phyloP scores from a whole-genome alignment of 2,329 filamentous ascomycete species.

The Cryoendolithus antarcticus region DNA sequence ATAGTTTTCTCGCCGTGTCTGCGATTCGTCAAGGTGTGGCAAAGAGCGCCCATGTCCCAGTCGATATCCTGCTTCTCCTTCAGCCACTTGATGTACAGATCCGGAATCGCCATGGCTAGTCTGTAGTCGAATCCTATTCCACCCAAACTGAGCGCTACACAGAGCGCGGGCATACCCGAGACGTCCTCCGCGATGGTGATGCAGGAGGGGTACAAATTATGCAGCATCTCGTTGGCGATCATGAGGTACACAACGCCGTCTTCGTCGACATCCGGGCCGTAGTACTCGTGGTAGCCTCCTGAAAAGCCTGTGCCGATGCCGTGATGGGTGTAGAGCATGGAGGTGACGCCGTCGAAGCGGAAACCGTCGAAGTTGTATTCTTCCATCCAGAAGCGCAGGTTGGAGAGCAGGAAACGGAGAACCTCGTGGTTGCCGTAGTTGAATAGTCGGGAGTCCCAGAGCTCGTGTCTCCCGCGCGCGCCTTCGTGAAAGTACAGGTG shows the following conservation, averaged over 20 bases:
- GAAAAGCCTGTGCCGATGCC: constrained; percentile 98
- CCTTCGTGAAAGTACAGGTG: constrained; percentile 93
- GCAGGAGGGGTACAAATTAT: constrained; percentile 70
- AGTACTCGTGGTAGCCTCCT: constrained; percentile 96
- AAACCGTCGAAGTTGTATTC: constrained; percentile 96
- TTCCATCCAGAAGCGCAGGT: constrained; percentile 97
- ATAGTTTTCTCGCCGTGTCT: constrained; percentile 97
- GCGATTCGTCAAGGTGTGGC: constrained; percentile 80
- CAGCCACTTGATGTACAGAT: constrained; percentile 98
- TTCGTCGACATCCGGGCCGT: constrained; percentile 76
- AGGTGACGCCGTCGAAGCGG: constrained; percentile 94
- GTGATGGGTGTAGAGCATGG: constrained; percentile 93
- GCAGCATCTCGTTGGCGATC: constrained; percentile 91
- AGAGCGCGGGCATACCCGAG: constrained; percentile 96
- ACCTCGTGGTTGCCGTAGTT: constrained; percentile 96
- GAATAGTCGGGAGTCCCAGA: constrained; percentile 94
- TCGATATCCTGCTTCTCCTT: constrained; percentile 85
- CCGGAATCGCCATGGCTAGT: constrained; percentile 92
- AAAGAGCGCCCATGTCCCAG: constrained; percentile 80
- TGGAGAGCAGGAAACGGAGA: constrained; percentile 86
- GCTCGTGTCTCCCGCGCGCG: constrained; percentile 69
- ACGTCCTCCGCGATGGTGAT: constrained; percentile 97
- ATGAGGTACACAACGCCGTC: constrained; percentile 92
- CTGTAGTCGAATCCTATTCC: constrained; percentile 96
- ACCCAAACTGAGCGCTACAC: constrained; percentile 70